Conservation (phyloP, 352 stramenopile species). For the Phytophthora citrophthora region DNA sequence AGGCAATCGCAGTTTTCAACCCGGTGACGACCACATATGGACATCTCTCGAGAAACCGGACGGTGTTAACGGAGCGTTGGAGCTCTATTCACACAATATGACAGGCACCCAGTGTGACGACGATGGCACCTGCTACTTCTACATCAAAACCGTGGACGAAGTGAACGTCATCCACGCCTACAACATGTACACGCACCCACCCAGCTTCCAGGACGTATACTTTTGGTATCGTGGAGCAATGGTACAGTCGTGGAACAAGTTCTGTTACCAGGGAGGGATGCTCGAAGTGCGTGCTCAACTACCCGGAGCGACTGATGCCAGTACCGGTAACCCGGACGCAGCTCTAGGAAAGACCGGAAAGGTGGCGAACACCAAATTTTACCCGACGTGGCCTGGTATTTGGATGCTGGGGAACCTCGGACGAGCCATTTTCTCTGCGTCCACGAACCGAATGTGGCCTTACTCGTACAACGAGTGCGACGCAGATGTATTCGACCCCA, state of each 20-base stretch:
- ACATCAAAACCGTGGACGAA: constrained; percentile 52
- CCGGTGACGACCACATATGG: constrained; percentile 91
- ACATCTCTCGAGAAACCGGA: constrained; percentile 70
- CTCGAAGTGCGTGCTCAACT: constrained; percentile 90
- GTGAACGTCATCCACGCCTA: constrained; percentile 55
- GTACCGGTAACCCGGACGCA: constrained; percentile 49
- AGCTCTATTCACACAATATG: constrained; percentile 92
- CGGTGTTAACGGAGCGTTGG: constrained; percentile 85
- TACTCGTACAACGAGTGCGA: constrained; percentile 94
- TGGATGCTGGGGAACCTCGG: constrained; percentile 95
- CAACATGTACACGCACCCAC: constrained; percentile 56
- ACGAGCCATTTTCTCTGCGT: constrained; percentile 90
- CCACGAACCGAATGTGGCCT: constrained; percentile 93
- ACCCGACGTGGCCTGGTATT: constrained; percentile 90
- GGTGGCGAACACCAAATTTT: constrained; percentile 62
- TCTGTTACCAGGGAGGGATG: constrained; percentile 95
- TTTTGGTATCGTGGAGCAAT: constrained; percentile 84
- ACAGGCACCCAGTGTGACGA: constrained; percentile 52
- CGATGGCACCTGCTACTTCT: constrained; percentile 51
- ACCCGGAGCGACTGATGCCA: constrained; percentile 67
- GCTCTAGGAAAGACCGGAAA: constrained; percentile 26
- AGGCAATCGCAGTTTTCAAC: constrained; percentile 72
- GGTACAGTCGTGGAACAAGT: constrained; percentile 95
- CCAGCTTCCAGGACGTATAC: constrained; percentile 45
- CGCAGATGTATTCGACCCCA: constrained; percentile 36